A percentile compares a stretch with the other conserved stretches of the same genome.
These are phyloP conservation scores for Calycina herbarum DNA, from an alignment of 2,329 filamentous ascomycete species.

Conservation along the genomic window DNA sequence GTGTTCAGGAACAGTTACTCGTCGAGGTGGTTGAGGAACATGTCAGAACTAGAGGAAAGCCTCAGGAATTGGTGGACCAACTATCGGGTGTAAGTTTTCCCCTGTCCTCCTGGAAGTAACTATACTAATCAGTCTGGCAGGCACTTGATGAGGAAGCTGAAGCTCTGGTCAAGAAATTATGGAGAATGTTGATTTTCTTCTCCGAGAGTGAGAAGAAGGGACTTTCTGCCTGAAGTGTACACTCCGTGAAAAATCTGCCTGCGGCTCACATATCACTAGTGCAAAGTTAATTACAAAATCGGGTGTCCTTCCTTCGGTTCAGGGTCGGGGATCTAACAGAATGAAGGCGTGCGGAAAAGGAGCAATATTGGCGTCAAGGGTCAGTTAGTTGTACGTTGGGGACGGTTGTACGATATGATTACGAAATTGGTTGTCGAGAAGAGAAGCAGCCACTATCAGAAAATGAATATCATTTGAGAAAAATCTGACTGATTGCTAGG, in stretches of 20 bases:
- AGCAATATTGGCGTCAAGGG: no score
- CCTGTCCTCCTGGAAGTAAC: constrained; percentile 13
- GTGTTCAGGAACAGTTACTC: constrained; percentile 92
- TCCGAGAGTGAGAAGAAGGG: constrained; percentile 92
- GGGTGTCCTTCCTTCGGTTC: constrained; percentile 4
- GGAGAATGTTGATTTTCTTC: constrained; percentile 98
- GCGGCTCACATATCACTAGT: neutral
- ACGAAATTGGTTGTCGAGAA: neutral
- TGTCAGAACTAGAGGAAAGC: constrained; percentile 70
- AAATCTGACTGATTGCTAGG: constrained; percentile 6
- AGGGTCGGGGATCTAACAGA: neutral
- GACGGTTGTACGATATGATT: neutral
- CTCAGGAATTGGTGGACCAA: constrained; percentile 80
- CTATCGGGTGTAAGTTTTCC: constrained; percentile 70
- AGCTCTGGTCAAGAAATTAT: constrained; percentile 91
- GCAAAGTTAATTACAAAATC: neutral
- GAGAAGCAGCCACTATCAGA: constrained; percentile 2
- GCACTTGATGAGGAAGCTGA: constrained; percentile 94
- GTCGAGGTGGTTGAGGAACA: constrained; percentile 92
- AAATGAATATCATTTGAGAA: constrained; percentile 1
- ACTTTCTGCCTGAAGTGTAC: constrained; percentile 58
- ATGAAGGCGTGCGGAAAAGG: no score
- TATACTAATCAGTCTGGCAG: constrained; percentile 48
- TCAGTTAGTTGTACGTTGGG: neutral
- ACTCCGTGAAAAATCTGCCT: neutral